phyloP scores from a whole-genome alignment of 139 green algal species.

The Tetraselmis chui region DNA sequence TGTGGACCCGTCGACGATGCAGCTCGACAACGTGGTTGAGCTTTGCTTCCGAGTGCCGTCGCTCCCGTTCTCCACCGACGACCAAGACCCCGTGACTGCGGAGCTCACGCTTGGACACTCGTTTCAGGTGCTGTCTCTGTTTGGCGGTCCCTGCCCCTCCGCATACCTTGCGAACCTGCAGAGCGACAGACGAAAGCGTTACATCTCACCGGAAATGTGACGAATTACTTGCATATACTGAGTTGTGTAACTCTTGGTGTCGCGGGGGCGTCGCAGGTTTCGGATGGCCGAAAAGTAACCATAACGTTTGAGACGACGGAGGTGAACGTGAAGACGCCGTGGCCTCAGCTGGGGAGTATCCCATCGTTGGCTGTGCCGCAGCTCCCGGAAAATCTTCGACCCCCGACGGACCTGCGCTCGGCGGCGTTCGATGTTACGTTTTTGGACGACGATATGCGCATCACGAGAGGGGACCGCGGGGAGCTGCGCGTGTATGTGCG shows the following conservation, averaged over 20 bases:
- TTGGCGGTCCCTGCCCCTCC: too few relatives aligned
- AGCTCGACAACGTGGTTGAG: background rate
- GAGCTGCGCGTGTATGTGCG: slow-evolving; percentile 35
- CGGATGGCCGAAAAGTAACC: background rate
- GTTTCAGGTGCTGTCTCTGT: background rate
- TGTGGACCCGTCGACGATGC: background rate
- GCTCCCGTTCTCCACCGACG: background rate
- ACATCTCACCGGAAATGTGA: too few relatives aligned
- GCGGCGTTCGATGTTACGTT: slow-evolving; percentile 43
- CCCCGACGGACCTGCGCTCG: slow-evolving; percentile 1
- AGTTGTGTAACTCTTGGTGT: too few relatives aligned
- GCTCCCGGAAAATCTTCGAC: slow-evolving; percentile 31
- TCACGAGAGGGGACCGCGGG: slow-evolving; percentile 35
- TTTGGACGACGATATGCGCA: slow-evolving; percentile 40
- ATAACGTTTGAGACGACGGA: background rate
- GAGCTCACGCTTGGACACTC: background rate
- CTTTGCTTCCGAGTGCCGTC: background rate
- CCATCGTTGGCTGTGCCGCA: slow-evolving; percentile 10
- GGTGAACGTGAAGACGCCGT: background rate
- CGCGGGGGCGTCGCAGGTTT: too few relatives aligned
- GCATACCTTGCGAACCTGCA: too few relatives aligned
- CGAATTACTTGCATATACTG: too few relatives aligned
- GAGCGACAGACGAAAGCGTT: too few relatives aligned
- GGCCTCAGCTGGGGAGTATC: background rate
- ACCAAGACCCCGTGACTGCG: background rate